These are phyloP conservation scores for Uronychia setigera DNA, from an alignment of 73 alveolate genomes.

Conservation along the genomic window DNA sequence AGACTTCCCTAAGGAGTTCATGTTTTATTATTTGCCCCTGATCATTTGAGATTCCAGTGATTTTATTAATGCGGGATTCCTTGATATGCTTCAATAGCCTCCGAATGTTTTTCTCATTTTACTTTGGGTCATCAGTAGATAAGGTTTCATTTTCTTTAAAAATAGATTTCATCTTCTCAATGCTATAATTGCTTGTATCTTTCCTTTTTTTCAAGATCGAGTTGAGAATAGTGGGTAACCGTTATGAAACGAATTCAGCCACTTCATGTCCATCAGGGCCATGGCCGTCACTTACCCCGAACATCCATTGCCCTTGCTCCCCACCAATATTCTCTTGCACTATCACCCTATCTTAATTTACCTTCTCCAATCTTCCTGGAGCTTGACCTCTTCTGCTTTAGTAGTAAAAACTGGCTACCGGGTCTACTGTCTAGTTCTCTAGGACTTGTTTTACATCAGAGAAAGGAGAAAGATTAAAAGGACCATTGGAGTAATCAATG, in stretches of 20 bases:
- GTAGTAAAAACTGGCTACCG: background rate
- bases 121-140: background rate
- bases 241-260: slow-evolving; percentile 56
- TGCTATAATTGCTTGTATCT: background rate
- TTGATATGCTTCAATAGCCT: background rate
- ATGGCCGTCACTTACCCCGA: slow-evolving; percentile 79
- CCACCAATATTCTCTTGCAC: slow-evolving; percentile 48
- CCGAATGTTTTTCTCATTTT: background rate
- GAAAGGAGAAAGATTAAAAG: background rate
- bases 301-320: slow-evolving; percentile 58
- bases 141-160: background rate
- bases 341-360: slow-evolving; percentile 74
- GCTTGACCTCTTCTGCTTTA: background rate
- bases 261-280: slow-evolving; percentile 79
- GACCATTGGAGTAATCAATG: too few relatives aligned
- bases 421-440: background rate
- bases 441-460: background rate
- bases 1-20: background rate
- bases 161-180: background rate
- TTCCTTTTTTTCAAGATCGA: too few relatives aligned
- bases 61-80: background rate
- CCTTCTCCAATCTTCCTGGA: background rate
- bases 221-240: too few relatives aligned
- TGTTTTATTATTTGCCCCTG: background rate
- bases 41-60: background rate